Evolutionary conservation across 306 rosid genomes (phyloP), one percentile per base, ranked within the genome.

Genomic region (Ochetophila trinervis): DNA sequence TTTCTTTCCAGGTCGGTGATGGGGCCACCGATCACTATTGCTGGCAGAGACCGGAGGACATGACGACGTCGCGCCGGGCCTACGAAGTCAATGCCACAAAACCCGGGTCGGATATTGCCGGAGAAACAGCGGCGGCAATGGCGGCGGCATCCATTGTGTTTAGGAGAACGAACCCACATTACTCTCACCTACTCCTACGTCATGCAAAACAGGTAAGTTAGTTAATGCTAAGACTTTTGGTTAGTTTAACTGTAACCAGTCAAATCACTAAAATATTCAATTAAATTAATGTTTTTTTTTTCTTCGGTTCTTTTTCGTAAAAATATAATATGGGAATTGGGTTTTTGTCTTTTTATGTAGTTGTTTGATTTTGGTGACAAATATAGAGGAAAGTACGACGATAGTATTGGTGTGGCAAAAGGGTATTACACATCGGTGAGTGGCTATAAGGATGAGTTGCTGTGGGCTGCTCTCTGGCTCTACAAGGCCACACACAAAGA

Each of bases 21-120:
- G 97, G 96, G 1, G 60, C 60, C n/a, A 84, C 91, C 0, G 97
- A 88, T 67, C 97, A 91, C 79, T 91, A 86, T 53, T 91, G 97
- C 63, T 91, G 97, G 97, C 96, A 91, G 71, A 78, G 97, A 57
- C 87, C 97, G 17, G 94, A 91, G 67, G 97, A 91, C 53, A 91
- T 88, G 96, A 85, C 89, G 0, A 91, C 97, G 0, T 84, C 97
- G 0, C 88, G 97, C 5, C 85, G 66, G 54, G 91, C 96, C 45
- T 88, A 78, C 60, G 86, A 76, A 79, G 61, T 91, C 3, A 89
- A 91, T 18, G 72, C 45, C 30, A 63, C 76, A 48, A 79, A 82
- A 23, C 91, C 94, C 3, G 97, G 97, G 6, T 88, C 97, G 0
- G 97, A 91, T 19, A 60, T 85, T 0, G 94, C 86, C 0, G 97